These are phyloP conservation scores for Pleurotus eryngii DNA, from an alignment of 768 basidiomycete species.

Conservation along the genomic window DNA sequence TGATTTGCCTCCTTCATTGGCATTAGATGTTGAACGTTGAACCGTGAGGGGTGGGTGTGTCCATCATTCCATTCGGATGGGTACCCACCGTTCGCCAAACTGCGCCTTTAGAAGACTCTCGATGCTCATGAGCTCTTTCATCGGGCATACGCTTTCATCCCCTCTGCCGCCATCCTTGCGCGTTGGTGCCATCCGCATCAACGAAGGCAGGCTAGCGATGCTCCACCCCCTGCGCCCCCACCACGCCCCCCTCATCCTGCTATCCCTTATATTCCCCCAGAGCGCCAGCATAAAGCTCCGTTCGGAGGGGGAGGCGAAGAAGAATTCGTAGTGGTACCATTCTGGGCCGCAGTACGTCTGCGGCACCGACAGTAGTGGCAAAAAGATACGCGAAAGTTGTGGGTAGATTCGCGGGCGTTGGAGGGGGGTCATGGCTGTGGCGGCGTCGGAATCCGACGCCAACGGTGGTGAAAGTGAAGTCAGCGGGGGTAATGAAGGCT, in stretches of 20 bases:
- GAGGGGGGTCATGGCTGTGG: constrained; percentile 12
- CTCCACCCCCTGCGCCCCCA: constrained; percentile 13
- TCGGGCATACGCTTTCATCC: neutral
- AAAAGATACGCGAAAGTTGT: constrained; percentile 11
- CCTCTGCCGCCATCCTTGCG: neutral
- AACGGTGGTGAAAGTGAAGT: neutral
- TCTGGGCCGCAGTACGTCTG: constrained; percentile 29
- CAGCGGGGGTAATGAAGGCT: neutral
- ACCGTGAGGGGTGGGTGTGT: too few relatives aligned
- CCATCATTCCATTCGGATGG: too few relatives aligned
- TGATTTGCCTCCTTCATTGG: too few relatives aligned
- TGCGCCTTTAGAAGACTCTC: neutral
- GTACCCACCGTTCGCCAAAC: neutral
- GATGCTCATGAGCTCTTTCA: neutral
- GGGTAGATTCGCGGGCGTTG: constrained; percentile 15
- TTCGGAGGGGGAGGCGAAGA: constrained; percentile 29
- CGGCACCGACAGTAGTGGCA: neutral
- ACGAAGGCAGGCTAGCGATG: neutral
- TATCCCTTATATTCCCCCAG: constrained; percentile 13
- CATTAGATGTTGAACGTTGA: too few relatives aligned
- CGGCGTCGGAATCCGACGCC: constrained; percentile 14
- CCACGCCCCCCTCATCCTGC: constrained; percentile 13
- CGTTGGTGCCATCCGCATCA: neutral
- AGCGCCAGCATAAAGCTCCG: constrained; percentile 13
- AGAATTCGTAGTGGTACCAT: constrained; percentile 54